A percentile compares a stretch with the other conserved stretches of the same genome.
phyloP scores from a whole-genome alignment of 768 basidiomycete species.

The Rhodotorula taiwanensis region DNA sequence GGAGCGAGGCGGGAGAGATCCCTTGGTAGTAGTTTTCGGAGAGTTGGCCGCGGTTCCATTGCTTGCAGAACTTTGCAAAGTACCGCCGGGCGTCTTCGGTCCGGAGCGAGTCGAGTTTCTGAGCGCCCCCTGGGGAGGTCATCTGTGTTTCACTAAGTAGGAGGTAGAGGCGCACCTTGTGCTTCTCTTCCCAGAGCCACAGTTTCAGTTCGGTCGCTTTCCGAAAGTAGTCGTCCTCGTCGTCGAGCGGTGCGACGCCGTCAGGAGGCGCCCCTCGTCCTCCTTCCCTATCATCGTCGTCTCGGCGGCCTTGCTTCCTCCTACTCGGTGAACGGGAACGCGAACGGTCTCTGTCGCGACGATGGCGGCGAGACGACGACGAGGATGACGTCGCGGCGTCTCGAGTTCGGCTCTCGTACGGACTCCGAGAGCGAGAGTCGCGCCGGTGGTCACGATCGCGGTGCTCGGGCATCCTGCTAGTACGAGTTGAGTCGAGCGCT shows the following conservation, averaged over 20 bases:
- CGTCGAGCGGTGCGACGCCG: conserved; percentile 56
- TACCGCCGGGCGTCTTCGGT: conserved; percentile 79
- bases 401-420: background rate
- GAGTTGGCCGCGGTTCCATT: conserved; percentile 75
- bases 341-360: background rate
- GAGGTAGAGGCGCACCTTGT: conserved; percentile 49
- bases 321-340: background rate
- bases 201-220: conserved; percentile 77
- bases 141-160: too few relatives aligned
- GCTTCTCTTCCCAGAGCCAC: conserved; percentile 73
- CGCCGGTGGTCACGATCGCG: background rate
- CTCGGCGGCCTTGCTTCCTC: background rate
- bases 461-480: background rate
- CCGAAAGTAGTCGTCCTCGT: conserved; percentile 84
- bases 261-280: background rate
- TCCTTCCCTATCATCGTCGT: conserved; percentile 4
- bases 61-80: conserved; percentile 80
- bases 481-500: too few relatives aligned
- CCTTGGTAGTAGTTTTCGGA: conserved; percentile 50
- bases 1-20: conserved; percentile 32
- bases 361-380: conserved; percentile 1
- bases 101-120: conserved; percentile 83
- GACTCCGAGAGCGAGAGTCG: conserved; percentile 1
- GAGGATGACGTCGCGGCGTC: too few relatives aligned
- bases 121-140: too few relatives aligned